Conservation (phyloP, 495 filamentous ascomycete species). For the Gamarada debralockiae region DNA sequence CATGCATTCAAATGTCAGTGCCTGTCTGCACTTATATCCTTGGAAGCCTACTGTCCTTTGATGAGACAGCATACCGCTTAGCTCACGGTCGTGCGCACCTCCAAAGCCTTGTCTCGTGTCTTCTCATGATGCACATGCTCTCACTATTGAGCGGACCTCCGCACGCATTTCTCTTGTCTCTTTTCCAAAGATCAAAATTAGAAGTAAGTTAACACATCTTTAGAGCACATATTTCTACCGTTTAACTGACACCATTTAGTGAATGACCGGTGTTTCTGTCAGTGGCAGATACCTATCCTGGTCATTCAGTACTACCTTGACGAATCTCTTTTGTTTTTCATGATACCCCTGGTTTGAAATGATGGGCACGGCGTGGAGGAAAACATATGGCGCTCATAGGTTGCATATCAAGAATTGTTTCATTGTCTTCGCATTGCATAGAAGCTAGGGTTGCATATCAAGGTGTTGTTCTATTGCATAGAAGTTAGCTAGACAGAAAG, state of each 20-base stretch:
- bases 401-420: neutral
- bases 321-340: constrained; percentile 4
- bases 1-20: constrained; percentile 41
- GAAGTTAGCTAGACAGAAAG: constrained; percentile 7
- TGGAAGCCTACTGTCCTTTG: constrained; percentile 4
- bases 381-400: neutral
- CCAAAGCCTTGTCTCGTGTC: no score
- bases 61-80: no score
- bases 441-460: neutral
- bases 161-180: neutral
- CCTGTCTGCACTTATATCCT: constrained; percentile 32
- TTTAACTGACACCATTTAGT: neutral
- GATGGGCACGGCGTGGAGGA: neutral
- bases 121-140: no score
- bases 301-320: neutral
- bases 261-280: neutral
- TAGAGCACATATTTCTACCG: no score
- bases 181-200: no score
- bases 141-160: no score
- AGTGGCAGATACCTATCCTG: neutral
- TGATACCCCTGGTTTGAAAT: constrained; percentile 10
- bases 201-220: no score
- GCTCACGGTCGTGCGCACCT: no score
- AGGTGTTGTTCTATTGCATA: neutral
- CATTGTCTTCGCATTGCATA: neutral